phyloP scores from a whole-genome alignment of 371 early-diverging fungal species.

The Lichtheimia hyalospora region DNA sequence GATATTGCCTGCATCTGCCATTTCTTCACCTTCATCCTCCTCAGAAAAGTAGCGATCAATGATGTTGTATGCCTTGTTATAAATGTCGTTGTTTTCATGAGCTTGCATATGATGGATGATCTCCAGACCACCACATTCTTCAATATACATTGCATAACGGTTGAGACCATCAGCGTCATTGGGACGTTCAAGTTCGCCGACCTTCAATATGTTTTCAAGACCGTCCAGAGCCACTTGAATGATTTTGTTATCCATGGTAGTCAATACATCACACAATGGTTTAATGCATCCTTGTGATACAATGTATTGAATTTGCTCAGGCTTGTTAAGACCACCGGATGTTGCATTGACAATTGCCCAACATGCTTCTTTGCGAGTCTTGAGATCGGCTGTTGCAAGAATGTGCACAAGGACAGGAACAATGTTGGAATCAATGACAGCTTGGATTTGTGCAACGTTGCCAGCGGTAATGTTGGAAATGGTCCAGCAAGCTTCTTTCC shows the following conservation, averaged over 20 bases:
- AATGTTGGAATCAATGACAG: slow-evolving; percentile 93
- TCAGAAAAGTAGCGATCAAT: slow-evolving; percentile 94
- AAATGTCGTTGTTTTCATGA: slow-evolving; percentile 92
- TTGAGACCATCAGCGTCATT: slow-evolving; percentile 66
- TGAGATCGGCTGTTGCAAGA: slow-evolving; percentile 89
- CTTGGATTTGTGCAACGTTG: slow-evolving; percentile 91
- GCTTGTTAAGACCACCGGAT: slow-evolving; percentile 87
- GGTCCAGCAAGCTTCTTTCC: slow-evolving; percentile 99
- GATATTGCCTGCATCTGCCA: slow-evolving; percentile 3
- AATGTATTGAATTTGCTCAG: slow-evolving; percentile 89
- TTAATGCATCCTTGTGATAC: slow-evolving; percentile 91
- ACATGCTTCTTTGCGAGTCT: slow-evolving; percentile 99
- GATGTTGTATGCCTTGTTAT: slow-evolving; percentile 91
- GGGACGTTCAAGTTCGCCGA: slow-evolving; percentile 75
- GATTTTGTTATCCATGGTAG: slow-evolving; percentile 89
- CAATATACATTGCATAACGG: slow-evolving; percentile 86
- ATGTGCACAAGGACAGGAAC: slow-evolving; percentile 93
- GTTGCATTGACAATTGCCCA: slow-evolving; percentile 99
- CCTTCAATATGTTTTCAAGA: slow-evolving; percentile 95
- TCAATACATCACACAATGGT: slow-evolving; percentile 92
- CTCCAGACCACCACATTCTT: slow-evolving; percentile 94
- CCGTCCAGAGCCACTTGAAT: slow-evolving; percentile 97
- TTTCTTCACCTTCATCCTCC: slow-evolving; percentile 72
- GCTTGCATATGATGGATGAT: slow-evolving; percentile 88
- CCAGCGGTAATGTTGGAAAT: slow-evolving; percentile 99